Evolutionary conservation across 306 rosid species (phyloP), one percentile per base, ranked within the genome.

Genomic region (Trichosanthes cucumerina): DNA sequence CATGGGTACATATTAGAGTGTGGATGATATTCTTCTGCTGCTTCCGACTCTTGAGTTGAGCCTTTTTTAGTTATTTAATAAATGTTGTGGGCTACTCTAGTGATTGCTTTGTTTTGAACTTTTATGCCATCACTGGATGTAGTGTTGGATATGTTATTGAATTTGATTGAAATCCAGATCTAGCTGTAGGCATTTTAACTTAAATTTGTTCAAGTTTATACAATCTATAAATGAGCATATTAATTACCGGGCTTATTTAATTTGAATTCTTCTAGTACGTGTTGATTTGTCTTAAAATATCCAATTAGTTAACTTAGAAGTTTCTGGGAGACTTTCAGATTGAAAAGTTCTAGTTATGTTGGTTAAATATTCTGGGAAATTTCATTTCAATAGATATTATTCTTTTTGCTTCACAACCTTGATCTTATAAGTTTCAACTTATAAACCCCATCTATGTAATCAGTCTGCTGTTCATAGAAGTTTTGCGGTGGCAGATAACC

Each of bases 381-480:
- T 44, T 24, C 57, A 24, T 70, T 44, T 12, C 21, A 43, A 70
- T 44, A 14, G 23, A 70, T 43, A 8, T 12, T 44, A 13, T 26
- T 24, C 39, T 43, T 41, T 4, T 70, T 44, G 57, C 76, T 24
- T 46, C 56, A 23, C n/a, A 31, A 2, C 75, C 72, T 72, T 18
- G 36, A 53, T 78, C 64, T 66, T 64, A n/a, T 19, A 12, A 81
- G 66, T 23, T 31, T 38, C 49, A 57, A 78, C 50, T 81, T 79
- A 81, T 72, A 34, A 44, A 70, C 84, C 23, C 79, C 19, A 34
- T 78, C 62, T 80, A 72, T 82, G 70, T 86, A 60, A 44, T 57
- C 93, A 93, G 98, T 85, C 96, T 43, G 84, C 96, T 85, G 93
- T 93, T 85, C 97, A 90, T 84, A 93, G 89, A 87, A 93, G 94